Conservation (phyloP, 768 basidiomycete species). For the Boletus subparvulus region DNA sequence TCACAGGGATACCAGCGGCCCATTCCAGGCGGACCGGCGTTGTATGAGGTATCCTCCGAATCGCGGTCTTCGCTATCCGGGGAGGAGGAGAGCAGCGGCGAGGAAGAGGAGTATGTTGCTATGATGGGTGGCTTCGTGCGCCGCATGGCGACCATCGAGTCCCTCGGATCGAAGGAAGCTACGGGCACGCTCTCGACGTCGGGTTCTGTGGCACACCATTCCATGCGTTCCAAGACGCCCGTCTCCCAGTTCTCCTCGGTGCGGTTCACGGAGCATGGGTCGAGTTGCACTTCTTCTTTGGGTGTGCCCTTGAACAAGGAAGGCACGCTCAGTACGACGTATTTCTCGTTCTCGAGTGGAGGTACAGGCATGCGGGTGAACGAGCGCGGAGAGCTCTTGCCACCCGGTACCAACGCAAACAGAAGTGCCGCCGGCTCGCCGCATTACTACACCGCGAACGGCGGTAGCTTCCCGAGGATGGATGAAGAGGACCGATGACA, state of each 20-base stretch:
- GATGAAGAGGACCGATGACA: conserved; percentile 9
- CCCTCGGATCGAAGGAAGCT: conserved; percentile 65
- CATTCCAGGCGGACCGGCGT: not conserved
- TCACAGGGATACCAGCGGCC: not conserved
- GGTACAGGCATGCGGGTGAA: conserved; percentile 21
- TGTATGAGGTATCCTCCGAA: conserved; percentile 15
- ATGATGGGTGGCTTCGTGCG: conserved; percentile 63
- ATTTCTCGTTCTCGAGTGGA: conserved; percentile 28
- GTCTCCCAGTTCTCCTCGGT: conserved; percentile 28
- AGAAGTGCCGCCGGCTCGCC: conserved; percentile 7
- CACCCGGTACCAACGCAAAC: not conserved
- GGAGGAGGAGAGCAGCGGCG: conserved; percentile 12
- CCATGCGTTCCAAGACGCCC: conserved; percentile 27
- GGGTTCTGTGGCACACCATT: conserved; percentile 28
- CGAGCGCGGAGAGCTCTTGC: conserved; percentile 29
- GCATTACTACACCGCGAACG: conserved; percentile 17
- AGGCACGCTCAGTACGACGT: conserved; percentile 24
- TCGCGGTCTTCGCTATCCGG: conserved; percentile 12
- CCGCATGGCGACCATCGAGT: conserved; percentile 83
- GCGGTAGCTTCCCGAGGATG: conserved; percentile 8
- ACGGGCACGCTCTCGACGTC: conserved; percentile 28
- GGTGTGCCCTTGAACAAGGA: conserved; percentile 1
- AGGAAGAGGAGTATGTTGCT: conserved; percentile 43
- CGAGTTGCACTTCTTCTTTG: conserved; percentile 3
- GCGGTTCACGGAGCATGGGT: conserved; percentile 16